Evolutionary conservation across 2,329 filamentous ascomycete species (phyloP).

Genomic region (Phaeophleospora eucalypticola): DNA sequence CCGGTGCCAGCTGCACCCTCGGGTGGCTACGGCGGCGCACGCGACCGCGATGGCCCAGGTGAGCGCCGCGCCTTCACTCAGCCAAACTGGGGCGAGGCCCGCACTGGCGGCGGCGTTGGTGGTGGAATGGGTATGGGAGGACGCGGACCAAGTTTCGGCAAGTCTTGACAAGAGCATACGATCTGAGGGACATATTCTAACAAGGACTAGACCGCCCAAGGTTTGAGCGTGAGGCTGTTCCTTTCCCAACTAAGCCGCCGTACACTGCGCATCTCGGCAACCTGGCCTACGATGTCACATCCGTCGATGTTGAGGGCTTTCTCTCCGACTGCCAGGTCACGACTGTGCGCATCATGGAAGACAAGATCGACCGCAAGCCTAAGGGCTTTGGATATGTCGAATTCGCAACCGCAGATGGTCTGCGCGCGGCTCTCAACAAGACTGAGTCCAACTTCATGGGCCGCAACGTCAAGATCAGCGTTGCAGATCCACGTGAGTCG

Average conservation of each 20-base stretch:
- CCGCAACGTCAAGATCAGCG: conserved; percentile 84
- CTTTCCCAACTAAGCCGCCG: conserved; percentile 85
- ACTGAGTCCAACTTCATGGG: conserved; percentile 82
- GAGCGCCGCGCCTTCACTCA: conserved; percentile 46
- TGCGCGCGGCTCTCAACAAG: conserved; percentile 83
- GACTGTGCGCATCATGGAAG: conserved; percentile 93
- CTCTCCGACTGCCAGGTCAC: conserved; percentile 80
- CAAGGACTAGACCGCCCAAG: conserved; percentile 32
- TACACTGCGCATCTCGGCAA: conserved; percentile 96
- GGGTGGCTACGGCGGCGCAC: conserved; percentile 25
- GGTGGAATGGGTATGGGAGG: conserved; percentile 24
- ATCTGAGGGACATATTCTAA: conserved; percentile 15
- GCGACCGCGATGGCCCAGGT: conserved; percentile 32
- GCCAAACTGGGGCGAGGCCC: conserved; percentile 28
- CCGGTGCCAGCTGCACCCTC: conserved; percentile 31
- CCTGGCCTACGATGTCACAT: conserved; percentile 88
- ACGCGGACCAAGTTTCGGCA: conserved; percentile 32
- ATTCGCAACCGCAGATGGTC: conserved; percentile 78
- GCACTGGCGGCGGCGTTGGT: conserved; percentile 17
- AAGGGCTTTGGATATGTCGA: conserved; percentile 99
- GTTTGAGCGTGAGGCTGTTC: conserved; percentile 66
- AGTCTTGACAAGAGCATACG: conserved; percentile 3
- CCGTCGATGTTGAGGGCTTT: conserved; percentile 77
- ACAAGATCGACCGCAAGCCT: conserved; percentile 86
- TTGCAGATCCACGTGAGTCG: conserved; percentile 92